phyloP scores from a whole-genome alignment of 1,284 basidiomycete species.

The Wallemia hederae region DNA sequence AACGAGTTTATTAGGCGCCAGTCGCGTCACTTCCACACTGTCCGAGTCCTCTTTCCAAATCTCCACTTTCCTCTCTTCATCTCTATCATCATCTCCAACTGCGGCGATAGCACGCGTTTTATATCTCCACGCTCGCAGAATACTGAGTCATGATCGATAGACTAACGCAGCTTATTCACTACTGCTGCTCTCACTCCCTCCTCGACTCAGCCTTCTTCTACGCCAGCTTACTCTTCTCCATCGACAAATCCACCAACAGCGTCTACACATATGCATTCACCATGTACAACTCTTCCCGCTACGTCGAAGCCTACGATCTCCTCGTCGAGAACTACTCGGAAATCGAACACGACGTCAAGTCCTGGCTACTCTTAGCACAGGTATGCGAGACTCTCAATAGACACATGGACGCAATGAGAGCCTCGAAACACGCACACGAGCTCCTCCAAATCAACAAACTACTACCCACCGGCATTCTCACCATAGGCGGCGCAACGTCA shows the following conservation, averaged over 20 bases:
- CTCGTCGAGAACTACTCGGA: not conserved
- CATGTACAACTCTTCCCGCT: not conserved
- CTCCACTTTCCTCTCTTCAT: no score
- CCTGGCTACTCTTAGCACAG: not conserved
- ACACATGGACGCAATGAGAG: not conserved
- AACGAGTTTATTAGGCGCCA: no score
- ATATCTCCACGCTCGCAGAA: no score
- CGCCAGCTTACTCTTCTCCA: slow-evolving; percentile 11
- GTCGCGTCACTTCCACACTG: no score
- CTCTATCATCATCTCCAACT: no score
- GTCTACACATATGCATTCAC: not conserved
- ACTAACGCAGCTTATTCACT: slow-evolving; percentile 3
- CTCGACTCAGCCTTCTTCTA: slow-evolving; percentile 14
- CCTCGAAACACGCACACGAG: not conserved
- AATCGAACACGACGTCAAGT: not conserved
- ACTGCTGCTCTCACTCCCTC: slow-evolving; percentile 11
- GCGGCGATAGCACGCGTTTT: no score
- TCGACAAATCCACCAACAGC: slow-evolving; percentile 9
- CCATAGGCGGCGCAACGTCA: not conserved
- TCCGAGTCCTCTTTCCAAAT: no score
- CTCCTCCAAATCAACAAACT: not conserved
- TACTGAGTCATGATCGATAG: not conserved
- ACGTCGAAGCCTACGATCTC: not conserved
- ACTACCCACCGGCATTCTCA: not conserved
- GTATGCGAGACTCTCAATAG: not conserved